Conservation (phyloP, 2,329 filamentous ascomycete genomes). For the Paracoccidioides brasiliensis region DNA sequence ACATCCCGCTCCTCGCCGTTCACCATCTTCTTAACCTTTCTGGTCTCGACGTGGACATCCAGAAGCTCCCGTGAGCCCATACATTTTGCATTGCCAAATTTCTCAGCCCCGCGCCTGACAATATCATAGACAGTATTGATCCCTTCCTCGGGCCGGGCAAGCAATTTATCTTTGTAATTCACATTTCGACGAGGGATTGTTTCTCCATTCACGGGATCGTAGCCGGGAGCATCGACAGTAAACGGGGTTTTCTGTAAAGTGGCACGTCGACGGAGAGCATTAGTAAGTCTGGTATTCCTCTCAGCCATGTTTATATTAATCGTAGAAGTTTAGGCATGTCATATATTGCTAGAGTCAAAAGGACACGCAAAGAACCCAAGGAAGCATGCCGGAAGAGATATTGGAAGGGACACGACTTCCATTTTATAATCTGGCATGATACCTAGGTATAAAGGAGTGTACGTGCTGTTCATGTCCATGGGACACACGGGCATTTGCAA, state of each 20-base stretch:
- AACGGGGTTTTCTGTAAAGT: slow-evolving; percentile 24
- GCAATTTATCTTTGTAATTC: slow-evolving; percentile 55
- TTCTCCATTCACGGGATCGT: slow-evolving; percentile 59
- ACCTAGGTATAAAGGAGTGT: too few relatives aligned
- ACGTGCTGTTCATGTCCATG: background rate
- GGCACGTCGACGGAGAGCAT: background rate
- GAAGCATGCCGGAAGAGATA: background rate
- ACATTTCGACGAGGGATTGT: slow-evolving; percentile 68
- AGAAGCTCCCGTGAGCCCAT: slow-evolving; percentile 61
- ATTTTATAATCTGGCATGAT: too few relatives aligned
- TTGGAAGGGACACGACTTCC: too few relatives aligned
- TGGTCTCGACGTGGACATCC: slow-evolving; percentile 66
- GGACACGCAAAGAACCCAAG: background rate
- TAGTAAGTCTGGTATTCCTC: background rate
- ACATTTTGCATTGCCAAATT: slow-evolving; percentile 49
- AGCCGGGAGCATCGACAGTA: slow-evolving; percentile 57
- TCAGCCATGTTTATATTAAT: background rate
- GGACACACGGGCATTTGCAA: background rate
- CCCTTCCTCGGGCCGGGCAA: slow-evolving; percentile 51
- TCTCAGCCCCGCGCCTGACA: slow-evolving; percentile 52
- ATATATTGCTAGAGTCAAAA: background rate
- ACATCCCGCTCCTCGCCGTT: slow-evolving; percentile 67
- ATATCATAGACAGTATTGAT: slow-evolving; percentile 69
- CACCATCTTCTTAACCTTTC: slow-evolving; percentile 77
- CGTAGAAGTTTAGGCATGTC: background rate